Conservation (phyloP, 768 basidiomycete species). For the Termitomyces sp. region DNA sequence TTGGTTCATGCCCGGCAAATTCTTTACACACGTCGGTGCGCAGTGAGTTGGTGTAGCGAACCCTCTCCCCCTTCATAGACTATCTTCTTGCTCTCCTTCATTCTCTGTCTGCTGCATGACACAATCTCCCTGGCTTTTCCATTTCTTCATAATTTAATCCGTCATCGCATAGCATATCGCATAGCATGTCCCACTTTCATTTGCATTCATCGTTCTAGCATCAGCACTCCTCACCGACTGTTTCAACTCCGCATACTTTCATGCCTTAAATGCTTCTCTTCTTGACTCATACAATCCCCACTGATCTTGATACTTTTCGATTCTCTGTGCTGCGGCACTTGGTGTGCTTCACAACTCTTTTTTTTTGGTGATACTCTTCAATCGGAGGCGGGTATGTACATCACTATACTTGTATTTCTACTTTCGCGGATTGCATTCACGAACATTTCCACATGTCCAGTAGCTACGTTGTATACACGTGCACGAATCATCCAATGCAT, state of each 20-base stretch:
- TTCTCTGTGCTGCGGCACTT: neutral
- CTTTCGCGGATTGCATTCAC: constrained; percentile 3
- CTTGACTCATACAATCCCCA: neutral
- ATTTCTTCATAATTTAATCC: constrained; percentile 1
- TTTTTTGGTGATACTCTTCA: neutral
- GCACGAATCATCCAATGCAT: neutral
- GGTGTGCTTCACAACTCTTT: neutral
- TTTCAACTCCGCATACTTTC: neutral
- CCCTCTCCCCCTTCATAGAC: neutral
- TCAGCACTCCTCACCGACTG: neutral
- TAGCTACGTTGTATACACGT: neutral
- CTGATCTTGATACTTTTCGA: neutral
- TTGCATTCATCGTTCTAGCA: constrained; percentile 8
- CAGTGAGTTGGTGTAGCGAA: constrained; percentile 12
- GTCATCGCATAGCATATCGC: constrained; percentile 10
- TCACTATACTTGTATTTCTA: constrained; percentile 7
- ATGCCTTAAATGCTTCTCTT: constrained; percentile 2
- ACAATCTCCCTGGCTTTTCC: neutral
- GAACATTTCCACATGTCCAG: neutral
- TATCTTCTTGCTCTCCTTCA: neutral
- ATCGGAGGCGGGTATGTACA: constrained; percentile 9
- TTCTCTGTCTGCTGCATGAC: neutral
- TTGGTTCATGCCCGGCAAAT: constrained; percentile 52
- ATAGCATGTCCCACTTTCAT: constrained; percentile 12
- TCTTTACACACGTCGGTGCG: constrained; percentile 39